These are phyloP conservation scores for Phytophthora rubi DNA, from an alignment of 352 stramenopile species.

Conservation along the genomic window DNA sequence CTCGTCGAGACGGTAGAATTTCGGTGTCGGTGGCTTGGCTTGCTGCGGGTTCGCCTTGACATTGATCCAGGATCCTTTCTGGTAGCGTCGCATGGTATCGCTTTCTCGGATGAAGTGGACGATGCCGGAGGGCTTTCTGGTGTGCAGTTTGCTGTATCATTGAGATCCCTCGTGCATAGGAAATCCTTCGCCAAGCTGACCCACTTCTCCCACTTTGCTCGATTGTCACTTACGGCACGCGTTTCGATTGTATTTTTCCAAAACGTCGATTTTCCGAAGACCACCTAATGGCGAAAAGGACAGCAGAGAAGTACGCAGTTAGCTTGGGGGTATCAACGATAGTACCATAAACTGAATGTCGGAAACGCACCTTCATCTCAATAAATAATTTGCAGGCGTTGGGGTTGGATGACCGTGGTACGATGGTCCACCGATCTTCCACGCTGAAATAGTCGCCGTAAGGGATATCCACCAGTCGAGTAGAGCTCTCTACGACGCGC, in stretches of 20 bases:
- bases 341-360: neutral
- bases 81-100: conserved; percentile 3
- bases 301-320: neutral
- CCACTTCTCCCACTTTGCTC: conserved; percentile 76
- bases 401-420: conserved; percentile 46
- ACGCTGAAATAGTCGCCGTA: conserved; percentile 91
- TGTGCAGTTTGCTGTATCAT: conserved; percentile 12
- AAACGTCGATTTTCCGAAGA: conserved; percentile 86
- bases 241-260: conserved; percentile 85
- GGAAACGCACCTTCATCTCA: conserved; percentile 64
- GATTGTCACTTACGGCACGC: conserved; percentile 77
- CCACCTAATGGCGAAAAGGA: conserved; percentile 43
- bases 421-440: conserved; percentile 81
- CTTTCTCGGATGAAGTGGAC: conserved; percentile 31
- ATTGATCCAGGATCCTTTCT: conserved; percentile 23
- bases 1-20: conserved; percentile 19
- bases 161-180: conserved; percentile 27
- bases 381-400: conserved; percentile 72
- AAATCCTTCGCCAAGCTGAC: conserved; percentile 66
- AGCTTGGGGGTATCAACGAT: neutral
- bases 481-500: conserved; percentile 77
- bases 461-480: conserved; percentile 80
- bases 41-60: conserved; percentile 29
- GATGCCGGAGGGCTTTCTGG: conserved; percentile 28
- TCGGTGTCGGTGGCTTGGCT: conserved; percentile 25